phyloP scores from a whole-genome alignment of 2,329 filamentous ascomycete genomes.

The Pyrenophora teres region DNA sequence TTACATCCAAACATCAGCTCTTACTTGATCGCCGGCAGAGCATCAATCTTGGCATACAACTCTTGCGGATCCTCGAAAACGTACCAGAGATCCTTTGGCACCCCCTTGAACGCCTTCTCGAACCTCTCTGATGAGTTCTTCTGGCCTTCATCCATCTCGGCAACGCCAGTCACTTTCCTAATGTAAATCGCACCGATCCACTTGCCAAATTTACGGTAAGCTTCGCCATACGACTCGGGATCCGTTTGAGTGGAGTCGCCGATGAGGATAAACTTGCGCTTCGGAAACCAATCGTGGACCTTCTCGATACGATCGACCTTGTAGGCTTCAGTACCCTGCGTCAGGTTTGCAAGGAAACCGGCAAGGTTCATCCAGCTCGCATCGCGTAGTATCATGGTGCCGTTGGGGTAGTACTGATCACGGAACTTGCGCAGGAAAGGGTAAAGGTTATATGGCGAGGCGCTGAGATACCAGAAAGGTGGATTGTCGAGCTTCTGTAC shows the following conservation, averaged over 20 bases:
- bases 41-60: constrained; percentile 52
- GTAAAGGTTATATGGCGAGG: constrained; percentile 93
- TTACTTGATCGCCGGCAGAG: constrained; percentile 28
- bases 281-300: constrained; percentile 78
- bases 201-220: constrained; percentile 68
- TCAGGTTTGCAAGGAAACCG: constrained; percentile 78
- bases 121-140: constrained; percentile 71
- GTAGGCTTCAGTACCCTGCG: constrained; percentile 80
- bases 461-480: constrained; percentile 90
- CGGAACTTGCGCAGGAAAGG: constrained; percentile 81
- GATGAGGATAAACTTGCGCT: constrained; percentile 78
- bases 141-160: constrained; percentile 75
- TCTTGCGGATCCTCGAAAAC: constrained; percentile 81
- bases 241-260: constrained; percentile 92
- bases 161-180: constrained; percentile 77
- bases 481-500: constrained; percentile 61
- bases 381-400: constrained; percentile 83
- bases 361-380: constrained; percentile 83
- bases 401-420: constrained; percentile 70
- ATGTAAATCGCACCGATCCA: constrained; percentile 89
- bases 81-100: constrained; percentile 75
- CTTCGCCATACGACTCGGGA: constrained; percentile 85
- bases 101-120: constrained; percentile 76
- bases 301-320: constrained; percentile 81
- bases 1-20: neutral